phyloP scores from a whole-genome alignment of 2,329 filamentous ascomycete genomes.

The Neospermospora avenae region DNA sequence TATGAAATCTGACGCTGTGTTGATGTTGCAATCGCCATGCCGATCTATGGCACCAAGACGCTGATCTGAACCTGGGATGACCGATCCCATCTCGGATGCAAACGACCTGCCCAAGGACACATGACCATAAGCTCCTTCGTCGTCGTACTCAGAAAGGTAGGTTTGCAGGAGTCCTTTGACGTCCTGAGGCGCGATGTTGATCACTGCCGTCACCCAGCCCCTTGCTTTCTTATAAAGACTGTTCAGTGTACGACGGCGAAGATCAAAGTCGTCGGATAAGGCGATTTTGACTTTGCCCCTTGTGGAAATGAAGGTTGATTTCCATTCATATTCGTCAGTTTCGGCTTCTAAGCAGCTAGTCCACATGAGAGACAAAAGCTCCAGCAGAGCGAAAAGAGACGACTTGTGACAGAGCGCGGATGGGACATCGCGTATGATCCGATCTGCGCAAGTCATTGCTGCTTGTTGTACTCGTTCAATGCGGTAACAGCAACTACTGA shows the following conservation, averaged over 20 bases:
- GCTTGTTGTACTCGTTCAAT: conserved; percentile 89
- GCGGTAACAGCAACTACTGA: conserved; percentile 88
- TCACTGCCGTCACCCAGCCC: conserved; percentile 74
- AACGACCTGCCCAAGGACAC: conserved; percentile 92
- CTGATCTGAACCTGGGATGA: conserved; percentile 83
- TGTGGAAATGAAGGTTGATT: conserved; percentile 73
- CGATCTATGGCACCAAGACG: conserved; percentile 78
- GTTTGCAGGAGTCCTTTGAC: conserved; percentile 95
- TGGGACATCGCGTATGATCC: conserved; percentile 79
- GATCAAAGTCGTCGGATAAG: conserved; percentile 87
- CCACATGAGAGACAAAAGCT: conserved; percentile 94
- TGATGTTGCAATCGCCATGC: conserved; percentile 71
- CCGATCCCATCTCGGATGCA: conserved; percentile 84
- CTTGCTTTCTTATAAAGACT: conserved; percentile 73
- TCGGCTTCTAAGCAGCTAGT: conserved; percentile 90
- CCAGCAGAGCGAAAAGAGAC: conserved; percentile 88
- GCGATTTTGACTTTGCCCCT: conserved; percentile 79
- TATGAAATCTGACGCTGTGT: conserved; percentile 92
- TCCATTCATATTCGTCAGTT: conserved; percentile 88
- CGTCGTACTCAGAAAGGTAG: conserved; percentile 91
- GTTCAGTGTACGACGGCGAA: conserved; percentile 76
- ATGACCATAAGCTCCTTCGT: conserved; percentile 87
- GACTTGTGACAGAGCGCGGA: conserved; percentile 87
- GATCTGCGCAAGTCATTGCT: conserved; percentile 77
- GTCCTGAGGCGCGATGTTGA: conserved; percentile 85